phyloP scores from a whole-genome alignment of 192 early-diverging fungal species.

The Entrophospora sp. region DNA sequence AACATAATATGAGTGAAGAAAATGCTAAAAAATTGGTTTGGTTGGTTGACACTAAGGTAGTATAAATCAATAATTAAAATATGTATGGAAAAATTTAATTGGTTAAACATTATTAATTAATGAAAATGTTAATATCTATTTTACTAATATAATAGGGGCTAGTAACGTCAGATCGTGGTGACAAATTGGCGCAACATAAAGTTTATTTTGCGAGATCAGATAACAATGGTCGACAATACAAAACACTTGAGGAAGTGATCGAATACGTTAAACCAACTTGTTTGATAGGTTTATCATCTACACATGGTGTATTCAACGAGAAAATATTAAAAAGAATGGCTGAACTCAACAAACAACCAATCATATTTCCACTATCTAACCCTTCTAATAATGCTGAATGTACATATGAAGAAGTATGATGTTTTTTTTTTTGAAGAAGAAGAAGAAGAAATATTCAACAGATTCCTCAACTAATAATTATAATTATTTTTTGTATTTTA shows the following conservation, averaged over 20 bases:
- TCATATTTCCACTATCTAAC: slow-evolving; percentile 89
- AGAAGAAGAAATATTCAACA: not conserved
- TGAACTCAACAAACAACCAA: slow-evolving; percentile 63
- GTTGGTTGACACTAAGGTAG: slow-evolving; percentile 79
- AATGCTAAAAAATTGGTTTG: slow-evolving; percentile 66
- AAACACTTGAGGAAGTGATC: slow-evolving; percentile 61
- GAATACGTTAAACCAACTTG: slow-evolving; percentile 84
- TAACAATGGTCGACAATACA: slow-evolving; percentile 72
- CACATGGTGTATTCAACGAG: slow-evolving; percentile 68
- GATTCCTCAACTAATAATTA: too few species aligned
- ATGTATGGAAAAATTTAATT: not conserved
- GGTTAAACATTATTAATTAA: too few species aligned
- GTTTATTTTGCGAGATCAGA: slow-evolving; percentile 80
- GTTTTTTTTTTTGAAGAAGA: not conserved
- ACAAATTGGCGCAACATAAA: slow-evolving; percentile 76
- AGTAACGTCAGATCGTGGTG: slow-evolving; percentile 81
- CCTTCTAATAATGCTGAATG: slow-evolving; percentile 89
- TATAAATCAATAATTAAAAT: not conserved
- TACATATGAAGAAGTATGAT: slow-evolving; percentile 63
- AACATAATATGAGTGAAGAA: slow-evolving; percentile 64
- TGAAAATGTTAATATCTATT: too few species aligned
- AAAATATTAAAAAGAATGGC: slow-evolving; percentile 68
- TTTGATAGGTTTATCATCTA: slow-evolving; percentile 81
- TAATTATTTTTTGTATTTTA: not conserved
- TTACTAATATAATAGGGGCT: slow-evolving; percentile 46